Percentiles rank a stretch among this genome's conserved stretches.
These are phyloP conservation scores for Immersiporthe knoxdaviesiana DNA, from an alignment of 2,329 filamentous ascomycete genomes.

Conservation along the genomic window DNA sequence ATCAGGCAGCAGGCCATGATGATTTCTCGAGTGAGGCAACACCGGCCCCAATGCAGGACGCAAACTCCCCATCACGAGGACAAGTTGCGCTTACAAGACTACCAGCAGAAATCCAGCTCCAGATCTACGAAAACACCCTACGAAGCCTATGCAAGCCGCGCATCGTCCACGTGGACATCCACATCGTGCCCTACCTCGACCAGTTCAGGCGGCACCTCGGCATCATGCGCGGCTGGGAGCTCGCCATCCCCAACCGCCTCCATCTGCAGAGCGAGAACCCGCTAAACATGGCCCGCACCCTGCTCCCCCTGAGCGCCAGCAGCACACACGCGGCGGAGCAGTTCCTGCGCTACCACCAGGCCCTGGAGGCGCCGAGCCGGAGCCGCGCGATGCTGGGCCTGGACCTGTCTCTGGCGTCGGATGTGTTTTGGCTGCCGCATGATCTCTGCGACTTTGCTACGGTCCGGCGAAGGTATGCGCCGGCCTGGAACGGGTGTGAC, in stretches of 20 bases:
- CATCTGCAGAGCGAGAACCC: not conserved
- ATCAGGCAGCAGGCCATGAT: not conserved
- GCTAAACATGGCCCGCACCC: not conserved
- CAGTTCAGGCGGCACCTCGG: not conserved
- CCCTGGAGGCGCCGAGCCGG: not conserved
- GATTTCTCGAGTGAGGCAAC: not conserved
- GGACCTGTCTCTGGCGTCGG: conserved; percentile 8
- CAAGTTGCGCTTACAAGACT: not conserved
- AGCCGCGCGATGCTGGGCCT: not conserved
- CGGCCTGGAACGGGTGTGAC: not conserved
- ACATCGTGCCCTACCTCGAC: not conserved
- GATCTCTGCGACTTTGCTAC: not conserved
- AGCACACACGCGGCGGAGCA: not conserved
- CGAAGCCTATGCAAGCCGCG: not conserved
- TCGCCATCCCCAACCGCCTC: not conserved
- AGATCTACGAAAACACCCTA: not conserved
- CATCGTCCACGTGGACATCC: conserved; percentile 9
- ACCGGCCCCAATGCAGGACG: not conserved
- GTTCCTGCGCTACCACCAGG: not conserved
- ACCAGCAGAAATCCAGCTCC: conserved; percentile 1
- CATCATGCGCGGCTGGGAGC: not conserved
- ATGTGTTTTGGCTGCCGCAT: conserved; percentile 12
- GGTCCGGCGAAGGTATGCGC: not conserved
- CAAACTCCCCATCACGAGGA: not conserved
- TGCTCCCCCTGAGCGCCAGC: not conserved